Percentiles rank a stretch among this genome's conserved stretches.
Evolutionary conservation across 2,329 filamentous ascomycete genomes (phyloP).

Genomic region (Thielaviopsis ethacetica): DNA sequence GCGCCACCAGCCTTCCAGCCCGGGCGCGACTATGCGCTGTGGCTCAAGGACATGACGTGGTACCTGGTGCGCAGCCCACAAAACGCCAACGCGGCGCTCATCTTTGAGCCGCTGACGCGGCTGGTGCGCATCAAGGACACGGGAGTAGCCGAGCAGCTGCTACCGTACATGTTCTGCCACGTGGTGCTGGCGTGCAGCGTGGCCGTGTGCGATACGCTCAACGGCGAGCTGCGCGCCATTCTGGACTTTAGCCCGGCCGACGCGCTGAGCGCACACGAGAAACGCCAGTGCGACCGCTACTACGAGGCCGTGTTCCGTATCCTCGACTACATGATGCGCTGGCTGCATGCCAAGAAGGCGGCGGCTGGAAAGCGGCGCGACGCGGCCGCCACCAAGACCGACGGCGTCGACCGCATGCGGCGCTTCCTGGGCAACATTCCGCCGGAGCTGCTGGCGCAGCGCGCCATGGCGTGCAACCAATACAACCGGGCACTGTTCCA

Average conservation of each 20-base stretch:
- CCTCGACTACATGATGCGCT: conserved; percentile 80
- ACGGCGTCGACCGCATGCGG: conserved; percentile 31
- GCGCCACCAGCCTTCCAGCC: conserved; percentile 23
- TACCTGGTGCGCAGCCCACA: conserved; percentile 69
- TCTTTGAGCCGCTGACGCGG: conserved; percentile 69
- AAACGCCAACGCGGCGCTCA: conserved; percentile 53
- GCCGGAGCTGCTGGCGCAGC: conserved; percentile 54
- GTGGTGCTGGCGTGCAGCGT: conserved; percentile 47
- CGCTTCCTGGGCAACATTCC: conserved; percentile 48
- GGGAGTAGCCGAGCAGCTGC: conserved; percentile 69
- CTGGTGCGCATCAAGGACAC: conserved; percentile 76
- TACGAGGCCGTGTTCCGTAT: conserved; percentile 87
- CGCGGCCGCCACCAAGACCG: conserved; percentile 28
- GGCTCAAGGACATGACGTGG: conserved; percentile 66
- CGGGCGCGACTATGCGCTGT: conserved; percentile 45
- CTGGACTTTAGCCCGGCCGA: conserved; percentile 42
- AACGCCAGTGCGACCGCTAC: conserved; percentile 65
- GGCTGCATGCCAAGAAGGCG: conserved; percentile 51
- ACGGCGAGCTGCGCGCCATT: conserved; percentile 56
- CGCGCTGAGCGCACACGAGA: conserved; percentile 25
- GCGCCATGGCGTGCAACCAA: conserved; percentile 86
- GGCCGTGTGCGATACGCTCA: not conserved
- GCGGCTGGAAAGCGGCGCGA: conserved; percentile 15
- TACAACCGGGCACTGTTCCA: conserved; percentile 87
- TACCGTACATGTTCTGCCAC: conserved; percentile 78